Conservation (phyloP, 2,329 filamentous ascomycete species). For the Sarocladium kiliense region DNA sequence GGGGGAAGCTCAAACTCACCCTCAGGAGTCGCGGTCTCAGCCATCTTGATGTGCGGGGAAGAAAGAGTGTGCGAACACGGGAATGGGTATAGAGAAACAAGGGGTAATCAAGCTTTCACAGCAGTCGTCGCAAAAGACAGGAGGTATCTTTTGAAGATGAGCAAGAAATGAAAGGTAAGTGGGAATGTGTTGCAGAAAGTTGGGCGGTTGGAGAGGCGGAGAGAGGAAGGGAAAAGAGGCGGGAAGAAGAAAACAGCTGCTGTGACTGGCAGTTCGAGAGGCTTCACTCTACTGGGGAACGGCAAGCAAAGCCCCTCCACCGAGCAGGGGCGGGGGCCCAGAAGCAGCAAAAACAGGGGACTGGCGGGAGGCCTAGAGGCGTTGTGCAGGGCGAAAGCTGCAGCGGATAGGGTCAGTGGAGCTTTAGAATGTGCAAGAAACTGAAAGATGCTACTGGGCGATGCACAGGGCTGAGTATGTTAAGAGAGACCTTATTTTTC, state of each 20-base stretch:
- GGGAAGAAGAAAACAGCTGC: slow-evolving; percentile 5
- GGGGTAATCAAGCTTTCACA: neutral
- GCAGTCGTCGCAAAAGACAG: neutral
- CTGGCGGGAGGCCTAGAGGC: neutral
- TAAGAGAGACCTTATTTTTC: neutral
- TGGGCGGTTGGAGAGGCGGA: neutral
- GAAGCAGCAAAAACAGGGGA: neutral
- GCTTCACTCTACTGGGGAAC: slow-evolving; percentile 2
- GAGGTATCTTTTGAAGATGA: neutral
- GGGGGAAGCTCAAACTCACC: slow-evolving; percentile 21
- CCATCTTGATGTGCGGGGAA: slow-evolving; percentile 17
- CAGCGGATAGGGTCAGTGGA: slow-evolving; percentile 11
- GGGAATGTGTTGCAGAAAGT: neutral
- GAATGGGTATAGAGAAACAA: neutral
- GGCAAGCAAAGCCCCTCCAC: neutral
- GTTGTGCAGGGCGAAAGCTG: slow-evolving; percentile 11
- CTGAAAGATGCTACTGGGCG: slow-evolving; percentile 28
- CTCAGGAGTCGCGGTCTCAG: slow-evolving; percentile 30
- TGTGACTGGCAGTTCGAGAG: neutral
- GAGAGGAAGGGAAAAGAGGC: neutral
- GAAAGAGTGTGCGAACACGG: slow-evolving; percentile 1
- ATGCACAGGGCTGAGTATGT: slow-evolving; percentile 2
- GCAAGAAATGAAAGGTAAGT: neutral
- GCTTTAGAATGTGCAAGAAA: slow-evolving; percentile 38
- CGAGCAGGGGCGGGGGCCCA: neutral